Evolutionary conservation across 2,329 filamentous ascomycete genomes (phyloP), one percentile per base, ranked within the genome.

Genomic region (Onygena corvina): DNA sequence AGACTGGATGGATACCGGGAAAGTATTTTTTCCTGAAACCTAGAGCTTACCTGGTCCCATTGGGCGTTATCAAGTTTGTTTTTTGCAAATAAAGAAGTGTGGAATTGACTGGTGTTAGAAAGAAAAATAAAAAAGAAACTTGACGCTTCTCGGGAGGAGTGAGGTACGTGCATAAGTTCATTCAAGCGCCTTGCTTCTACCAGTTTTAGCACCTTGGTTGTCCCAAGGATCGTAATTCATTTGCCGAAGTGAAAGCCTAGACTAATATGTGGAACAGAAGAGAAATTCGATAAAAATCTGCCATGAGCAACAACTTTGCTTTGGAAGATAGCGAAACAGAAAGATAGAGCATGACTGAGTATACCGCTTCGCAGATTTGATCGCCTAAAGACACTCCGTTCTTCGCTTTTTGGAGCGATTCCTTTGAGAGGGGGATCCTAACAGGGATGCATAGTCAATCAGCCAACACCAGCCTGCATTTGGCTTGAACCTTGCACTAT

Each of bases 401-500:
- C n/a, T n/a, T n/a, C n/a, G n/a, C n/a, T n/a, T 27, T 23, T 25
- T 27, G 6, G 36, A 27, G 20, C 20, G 27, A 25, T 42, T 27
- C 36, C 36, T 25, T 42, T 42, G 36, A 42, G 36, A 42, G 36
- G 36, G 21, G 36, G 36, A 40, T 40, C 21, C 21, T 12, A 8
- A 20, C 36, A 42, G 16, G 36, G 36, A 42, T 42, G 21, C 21
- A 25, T 42, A 25, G n/a, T n/a, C n/a, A n/a, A n/a, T 23, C 36
- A 42, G 27, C 36, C 36, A 42, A 42, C 36, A 42, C 27, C 36
- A 42, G 36, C 36, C 36, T 27, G 21, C 36, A 42, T 42, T 42
- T 42, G 14, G 36, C 36, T 42, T 14, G 21, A 42, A 42, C 36
- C 21, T 25, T 42, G 16, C 36, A 11, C n/a, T 42, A 42, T 25